Conservation (phyloP, 2,329 filamentous ascomycete species). For the Daldinia sp. region DNA sequence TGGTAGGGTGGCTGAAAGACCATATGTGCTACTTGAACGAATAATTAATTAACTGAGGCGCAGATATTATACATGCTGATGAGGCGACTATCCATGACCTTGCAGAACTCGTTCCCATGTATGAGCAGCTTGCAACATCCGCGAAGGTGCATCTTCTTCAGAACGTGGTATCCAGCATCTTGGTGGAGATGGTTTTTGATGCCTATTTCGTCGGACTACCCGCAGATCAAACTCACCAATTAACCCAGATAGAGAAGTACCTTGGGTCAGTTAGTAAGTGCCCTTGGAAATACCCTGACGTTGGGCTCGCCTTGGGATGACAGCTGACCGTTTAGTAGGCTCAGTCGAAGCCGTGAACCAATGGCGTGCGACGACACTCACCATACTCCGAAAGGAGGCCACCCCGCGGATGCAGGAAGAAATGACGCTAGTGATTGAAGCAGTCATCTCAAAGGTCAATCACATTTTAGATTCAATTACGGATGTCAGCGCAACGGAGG, state of each 20-base stretch:
- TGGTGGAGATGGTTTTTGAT: constrained; percentile 69
- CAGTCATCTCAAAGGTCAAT: constrained; percentile 57
- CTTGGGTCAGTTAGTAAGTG: constrained; percentile 54
- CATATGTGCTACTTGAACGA: not conserved
- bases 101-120: constrained; percentile 61
- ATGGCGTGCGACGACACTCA: constrained; percentile 72
- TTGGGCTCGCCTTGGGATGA: constrained; percentile 19
- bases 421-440: constrained; percentile 54
- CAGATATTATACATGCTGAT: constrained; percentile 56
- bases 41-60: constrained; percentile 16
- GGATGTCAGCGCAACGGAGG: constrained; percentile 50
- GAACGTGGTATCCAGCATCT: constrained; percentile 65
- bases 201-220: constrained; percentile 71
- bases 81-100: constrained; percentile 52
- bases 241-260: constrained; percentile 59
- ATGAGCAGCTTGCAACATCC: constrained; percentile 60
- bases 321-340: constrained; percentile 45
- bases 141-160: constrained; percentile 70
- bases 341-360: constrained; percentile 66
- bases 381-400: constrained; percentile 64
- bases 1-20: constrained; percentile 48
- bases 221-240: constrained; percentile 58
- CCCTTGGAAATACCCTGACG: too few species aligned
- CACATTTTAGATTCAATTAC: constrained; percentile 60
- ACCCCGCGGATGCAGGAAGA: constrained; percentile 55